Evolutionary conservation across 306 rosid genomes (phyloP).

Genomic region (Purshia tridentata): DNA sequence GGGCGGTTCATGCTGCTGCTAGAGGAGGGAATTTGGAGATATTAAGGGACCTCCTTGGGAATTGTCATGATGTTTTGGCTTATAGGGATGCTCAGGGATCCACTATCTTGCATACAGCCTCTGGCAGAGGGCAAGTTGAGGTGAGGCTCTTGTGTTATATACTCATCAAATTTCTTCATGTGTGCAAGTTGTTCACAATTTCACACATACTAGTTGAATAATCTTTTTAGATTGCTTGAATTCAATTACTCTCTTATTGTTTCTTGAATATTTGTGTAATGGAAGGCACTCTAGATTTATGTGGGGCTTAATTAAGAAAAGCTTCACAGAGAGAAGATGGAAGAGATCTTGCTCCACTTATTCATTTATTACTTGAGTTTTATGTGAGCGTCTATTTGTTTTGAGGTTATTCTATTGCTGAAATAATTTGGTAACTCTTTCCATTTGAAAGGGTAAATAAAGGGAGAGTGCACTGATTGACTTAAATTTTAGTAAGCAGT

Average conservation of each 20-base stretch:
- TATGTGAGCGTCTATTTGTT: neutral
- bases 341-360: neutral
- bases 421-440: neutral
- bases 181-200: neutral
- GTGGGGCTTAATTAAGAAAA: neutral
- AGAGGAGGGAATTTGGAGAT: constrained; percentile 89
- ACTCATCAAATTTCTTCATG: neutral
- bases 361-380: neutral
- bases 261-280: neutral
- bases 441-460: neutral
- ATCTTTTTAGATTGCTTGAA: neutral
- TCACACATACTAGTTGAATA: neutral
- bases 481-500: neutral
- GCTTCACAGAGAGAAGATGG: neutral
- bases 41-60: constrained; percentile 48
- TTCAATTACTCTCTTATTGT: neutral
- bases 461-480: neutral
- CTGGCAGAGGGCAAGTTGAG: constrained; percentile 85
- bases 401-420: neutral
- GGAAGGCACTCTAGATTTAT: constrained; percentile 3
- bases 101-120: constrained; percentile 68
- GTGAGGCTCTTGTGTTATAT: constrained; percentile 35
- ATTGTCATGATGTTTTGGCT: constrained; percentile 39
- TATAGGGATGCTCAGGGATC: constrained; percentile 67
- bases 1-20: constrained; percentile 79